These are phyloP conservation scores for Annulohypoxylon maeteangense DNA, from an alignment of 495 filamentous ascomycete species.

Conservation along the genomic window DNA sequence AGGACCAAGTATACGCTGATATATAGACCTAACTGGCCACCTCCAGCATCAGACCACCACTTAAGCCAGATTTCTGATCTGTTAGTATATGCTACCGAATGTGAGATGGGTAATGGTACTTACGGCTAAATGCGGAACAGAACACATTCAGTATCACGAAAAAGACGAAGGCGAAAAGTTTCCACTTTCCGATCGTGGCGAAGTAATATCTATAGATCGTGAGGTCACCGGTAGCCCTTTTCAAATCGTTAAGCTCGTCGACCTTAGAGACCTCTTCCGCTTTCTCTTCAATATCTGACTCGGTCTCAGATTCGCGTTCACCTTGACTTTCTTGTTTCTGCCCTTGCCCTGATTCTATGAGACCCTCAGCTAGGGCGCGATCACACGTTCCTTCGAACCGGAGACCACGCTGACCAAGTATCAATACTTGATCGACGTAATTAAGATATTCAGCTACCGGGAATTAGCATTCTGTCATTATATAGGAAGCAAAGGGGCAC, in stretches of 20 bases:
- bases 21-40: neutral
- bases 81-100: neutral
- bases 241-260: slow-evolving; percentile 2
- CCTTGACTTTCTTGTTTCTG: neutral
- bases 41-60: slow-evolving; percentile 1
- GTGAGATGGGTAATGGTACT: neutral
- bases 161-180: neutral
- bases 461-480: neutral
- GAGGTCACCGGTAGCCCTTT: neutral
- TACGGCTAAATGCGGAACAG: neutral
- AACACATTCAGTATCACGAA: slow-evolving; percentile 1
- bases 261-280: neutral
- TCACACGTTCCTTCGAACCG: neutral
- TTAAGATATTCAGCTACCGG: neutral
- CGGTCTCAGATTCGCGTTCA: neutral
- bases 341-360: neutral
- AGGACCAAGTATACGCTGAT: slow-evolving; percentile 1
- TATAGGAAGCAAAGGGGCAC: neutral
- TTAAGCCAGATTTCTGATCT: slow-evolving; percentile 2
- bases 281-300: neutral
- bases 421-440: neutral
- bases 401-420: neutral
- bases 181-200: neutral
- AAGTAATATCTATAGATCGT: slow-evolving; percentile 1
- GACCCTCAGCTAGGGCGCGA: neutral